Conservation (phyloP, 1,139 yeast genomes). For the Wickerhamomyces sp. region DNA sequence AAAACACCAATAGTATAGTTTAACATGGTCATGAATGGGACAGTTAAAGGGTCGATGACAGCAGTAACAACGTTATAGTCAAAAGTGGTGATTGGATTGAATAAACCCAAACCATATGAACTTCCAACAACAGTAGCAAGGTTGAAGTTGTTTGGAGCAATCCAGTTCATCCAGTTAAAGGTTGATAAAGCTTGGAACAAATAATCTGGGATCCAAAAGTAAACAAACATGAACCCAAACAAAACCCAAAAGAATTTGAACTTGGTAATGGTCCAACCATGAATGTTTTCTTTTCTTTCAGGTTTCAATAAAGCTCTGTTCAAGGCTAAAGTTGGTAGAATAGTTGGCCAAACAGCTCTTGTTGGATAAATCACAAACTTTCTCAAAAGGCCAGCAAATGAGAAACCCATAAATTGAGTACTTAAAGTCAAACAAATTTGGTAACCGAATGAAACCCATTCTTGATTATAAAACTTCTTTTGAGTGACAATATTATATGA, state of each 20-base stretch:
- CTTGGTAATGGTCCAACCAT: slow-evolving; percentile 50
- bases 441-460: slow-evolving; percentile 41
- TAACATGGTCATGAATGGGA: slow-evolving; percentile 56
- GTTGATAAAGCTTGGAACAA: slow-evolving; percentile 45
- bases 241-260: slow-evolving; percentile 41
- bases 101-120: slow-evolving; percentile 44
- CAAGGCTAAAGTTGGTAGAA: slow-evolving; percentile 50
- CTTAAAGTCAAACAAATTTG: slow-evolving; percentile 47
- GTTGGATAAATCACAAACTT: slow-evolving; percentile 54
- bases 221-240: slow-evolving; percentile 38
- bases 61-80: slow-evolving; percentile 49
- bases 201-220: slow-evolving; percentile 56
- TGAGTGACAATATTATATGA: slow-evolving; percentile 57
- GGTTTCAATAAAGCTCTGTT: slow-evolving; percentile 45
- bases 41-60: slow-evolving; percentile 61
- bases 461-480: slow-evolving; percentile 24
- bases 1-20: slow-evolving; percentile 47
- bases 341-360: slow-evolving; percentile 53
- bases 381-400: slow-evolving; percentile 59
- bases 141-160: slow-evolving; percentile 48
- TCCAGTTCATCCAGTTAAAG: slow-evolving; percentile 67
- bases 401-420: slow-evolving; percentile 58
- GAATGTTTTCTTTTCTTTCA: slow-evolving; percentile 38
- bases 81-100: slow-evolving; percentile 48
- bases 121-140: slow-evolving; percentile 54